Conservation (phyloP, 495 filamentous ascomycete species). For the Trichoderma parareesei region DNA sequence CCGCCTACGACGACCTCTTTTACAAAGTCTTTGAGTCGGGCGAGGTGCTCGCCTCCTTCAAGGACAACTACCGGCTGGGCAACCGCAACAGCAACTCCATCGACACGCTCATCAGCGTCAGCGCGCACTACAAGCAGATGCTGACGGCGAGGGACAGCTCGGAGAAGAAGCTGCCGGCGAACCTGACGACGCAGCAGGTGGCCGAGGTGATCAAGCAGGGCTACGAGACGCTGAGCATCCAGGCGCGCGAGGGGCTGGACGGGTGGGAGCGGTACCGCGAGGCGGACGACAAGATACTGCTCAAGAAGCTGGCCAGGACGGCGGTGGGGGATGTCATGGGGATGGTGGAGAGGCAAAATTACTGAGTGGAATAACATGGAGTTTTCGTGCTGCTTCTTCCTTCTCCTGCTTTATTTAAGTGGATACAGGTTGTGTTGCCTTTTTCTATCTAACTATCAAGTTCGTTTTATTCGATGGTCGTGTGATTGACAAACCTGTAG, state of each 20-base stretch:
- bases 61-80: slow-evolving; percentile 57
- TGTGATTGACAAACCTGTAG: too few relatives aligned
- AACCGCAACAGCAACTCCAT: slow-evolving; percentile 57
- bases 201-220: slow-evolving; percentile 89
- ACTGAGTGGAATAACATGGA: neutral
- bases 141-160: slow-evolving; percentile 52
- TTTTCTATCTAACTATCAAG: too few relatives aligned
- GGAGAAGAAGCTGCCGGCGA: slow-evolving; percentile 38
- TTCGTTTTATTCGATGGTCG: too few relatives aligned
- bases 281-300: slow-evolving; percentile 63
- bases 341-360: slow-evolving; percentile 24
- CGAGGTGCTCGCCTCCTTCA: slow-evolving; percentile 75
- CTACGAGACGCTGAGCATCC: slow-evolving; percentile 86
- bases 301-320: slow-evolving; percentile 78
- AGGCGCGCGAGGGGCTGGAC: slow-evolving; percentile 74
- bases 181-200: slow-evolving; percentile 74
- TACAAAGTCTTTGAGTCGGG: slow-evolving; percentile 95
- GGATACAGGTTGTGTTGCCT: neutral
- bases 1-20: slow-evolving; percentile 91
- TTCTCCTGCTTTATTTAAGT: neutral
- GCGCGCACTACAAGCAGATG: slow-evolving; percentile 76
- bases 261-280: slow-evolving; percentile 70
- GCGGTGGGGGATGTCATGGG: slow-evolving; percentile 60
- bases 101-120: slow-evolving; percentile 74
- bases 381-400: neutral